phyloP scores from a whole-genome alignment of 257 asterid genomes.

The Parsonsia alboflavescens region DNA sequence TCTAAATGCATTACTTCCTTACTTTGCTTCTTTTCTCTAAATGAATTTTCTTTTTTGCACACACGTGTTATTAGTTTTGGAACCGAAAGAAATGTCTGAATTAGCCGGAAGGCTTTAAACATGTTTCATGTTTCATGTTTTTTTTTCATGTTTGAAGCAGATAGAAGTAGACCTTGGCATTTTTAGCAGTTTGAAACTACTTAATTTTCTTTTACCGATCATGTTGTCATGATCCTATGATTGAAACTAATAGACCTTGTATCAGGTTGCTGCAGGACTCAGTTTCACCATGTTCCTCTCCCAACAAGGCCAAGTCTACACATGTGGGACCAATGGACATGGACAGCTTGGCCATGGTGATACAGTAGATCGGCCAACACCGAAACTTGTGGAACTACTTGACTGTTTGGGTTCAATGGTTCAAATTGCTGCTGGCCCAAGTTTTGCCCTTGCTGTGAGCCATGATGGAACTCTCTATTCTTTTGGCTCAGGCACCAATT shows the following conservation, averaged over 20 bases:
- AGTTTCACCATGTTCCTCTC: slow-evolving; percentile 82
- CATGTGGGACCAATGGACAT: slow-evolving; percentile 65
- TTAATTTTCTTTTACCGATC: neutral
- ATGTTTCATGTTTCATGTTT: neutral
- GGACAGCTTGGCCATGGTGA: slow-evolving; percentile 92
- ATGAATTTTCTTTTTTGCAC: neutral
- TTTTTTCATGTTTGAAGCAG: neutral
- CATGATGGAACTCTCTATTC: slow-evolving; percentile 67
- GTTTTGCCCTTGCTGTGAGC: slow-evolving; percentile 60
- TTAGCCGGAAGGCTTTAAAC: neutral
- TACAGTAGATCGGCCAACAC: slow-evolving; percentile 53
- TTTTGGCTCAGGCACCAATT: slow-evolving; percentile 76
- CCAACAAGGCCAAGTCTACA: slow-evolving; percentile 59
- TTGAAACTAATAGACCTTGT: slow-evolving; percentile 20
- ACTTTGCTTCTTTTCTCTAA: neutral
- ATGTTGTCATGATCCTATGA: neutral
- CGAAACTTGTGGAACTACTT: slow-evolving; percentile 50
- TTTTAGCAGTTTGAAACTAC: slow-evolving; percentile 3
- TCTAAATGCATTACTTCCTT: neutral
- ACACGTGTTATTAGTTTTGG: neutral
- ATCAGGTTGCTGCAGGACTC: slow-evolving; percentile 79
- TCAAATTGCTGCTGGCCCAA: slow-evolving; percentile 70
- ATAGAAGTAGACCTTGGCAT: neutral
- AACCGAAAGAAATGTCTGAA: neutral
- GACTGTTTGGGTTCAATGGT: slow-evolving; percentile 36